These are phyloP conservation scores for Colletotrichum sojae DNA, from an alignment of 2,329 filamentous ascomycete species.

Conservation along the genomic window DNA sequence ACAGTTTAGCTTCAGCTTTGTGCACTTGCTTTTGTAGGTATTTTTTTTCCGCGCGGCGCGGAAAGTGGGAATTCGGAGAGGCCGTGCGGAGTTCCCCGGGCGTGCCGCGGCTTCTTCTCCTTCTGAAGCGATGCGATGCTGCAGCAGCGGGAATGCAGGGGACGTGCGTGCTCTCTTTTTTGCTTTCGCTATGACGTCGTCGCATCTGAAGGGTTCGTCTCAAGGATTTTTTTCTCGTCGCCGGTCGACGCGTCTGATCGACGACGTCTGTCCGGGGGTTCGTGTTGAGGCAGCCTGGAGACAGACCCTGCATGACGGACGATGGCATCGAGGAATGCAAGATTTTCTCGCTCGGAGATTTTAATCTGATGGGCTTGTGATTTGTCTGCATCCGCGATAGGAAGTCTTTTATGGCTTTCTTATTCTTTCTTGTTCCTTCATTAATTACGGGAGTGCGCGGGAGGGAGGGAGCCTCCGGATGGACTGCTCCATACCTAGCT, in stretches of 20 bases:
- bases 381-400: too few species aligned
- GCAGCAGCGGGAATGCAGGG: background rate
- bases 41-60: background rate
- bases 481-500: too few species aligned
- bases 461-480: too few species aligned
- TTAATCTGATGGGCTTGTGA: background rate
- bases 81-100: background rate
- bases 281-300: background rate
- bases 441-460: too few species aligned
- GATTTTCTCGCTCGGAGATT: background rate
- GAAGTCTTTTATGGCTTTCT: too few species aligned
- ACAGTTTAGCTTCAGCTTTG: too few species aligned
- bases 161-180: background rate
- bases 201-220: conserved; percentile 29
- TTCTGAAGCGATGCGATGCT: too few species aligned
- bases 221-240: background rate
- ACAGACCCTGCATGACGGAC: background rate
- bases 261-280: background rate
- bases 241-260: conserved; percentile 24
- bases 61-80: conserved; percentile 19
- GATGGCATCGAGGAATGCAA: too few species aligned
- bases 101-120: background rate
- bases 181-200: conserved; percentile 21
- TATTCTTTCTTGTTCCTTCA: too few species aligned
- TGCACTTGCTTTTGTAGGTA: too few species aligned